Evolutionary conservation across 78 protist species (phyloP), one percentile per base, ranked within the genome.

Genomic region (slime mould (Dictyostelium discoideum)): DNA sequence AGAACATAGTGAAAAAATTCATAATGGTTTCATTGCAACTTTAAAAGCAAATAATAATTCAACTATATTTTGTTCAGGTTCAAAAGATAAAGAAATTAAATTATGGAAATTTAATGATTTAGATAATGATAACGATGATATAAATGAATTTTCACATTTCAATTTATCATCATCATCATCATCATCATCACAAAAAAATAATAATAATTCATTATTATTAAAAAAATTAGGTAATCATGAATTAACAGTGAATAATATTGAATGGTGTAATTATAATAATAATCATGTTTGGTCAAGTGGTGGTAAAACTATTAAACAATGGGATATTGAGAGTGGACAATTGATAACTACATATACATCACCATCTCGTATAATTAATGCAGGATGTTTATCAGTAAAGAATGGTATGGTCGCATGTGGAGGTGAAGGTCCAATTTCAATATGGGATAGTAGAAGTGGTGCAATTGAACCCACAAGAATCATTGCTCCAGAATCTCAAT

Each of bases 311-410:
- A 37, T 81, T 14, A 42, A 39, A 24, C 24, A 57, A 40, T 54
- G 83, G 84, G 94, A 88, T 80, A 63, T 88, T 26, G 86, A 78
- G 48, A 80, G 79, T 3, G 94, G 94, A 20, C 86, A 80, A 29
- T 13, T 18, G 2, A 37, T 88, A 20, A 65, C 24, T 54, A 32
- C 16, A 0, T 76, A 50, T 9, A 11, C 16, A 4, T 5, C 24
- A 26, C 80, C 69, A 11, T 76, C 69, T 13, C n/a, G 44, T 7
- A 79, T 24, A 8, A 87, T 87, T 40, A 46, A 87, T 46, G 18
- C 54, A 24, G 22, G 57, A 57, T 79, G 93, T 60, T 42, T 87
- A 18, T 50, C 85, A 11, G 50, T 87, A 13, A 44, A 78, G 57
- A 77, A 87, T 79, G 67, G 65, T 13, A 37, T 78, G 9, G 67